Evolutionary conservation across 805 yeast genomes (phyloP).

Genomic region (Teunomyces aglyptinius): DNA sequence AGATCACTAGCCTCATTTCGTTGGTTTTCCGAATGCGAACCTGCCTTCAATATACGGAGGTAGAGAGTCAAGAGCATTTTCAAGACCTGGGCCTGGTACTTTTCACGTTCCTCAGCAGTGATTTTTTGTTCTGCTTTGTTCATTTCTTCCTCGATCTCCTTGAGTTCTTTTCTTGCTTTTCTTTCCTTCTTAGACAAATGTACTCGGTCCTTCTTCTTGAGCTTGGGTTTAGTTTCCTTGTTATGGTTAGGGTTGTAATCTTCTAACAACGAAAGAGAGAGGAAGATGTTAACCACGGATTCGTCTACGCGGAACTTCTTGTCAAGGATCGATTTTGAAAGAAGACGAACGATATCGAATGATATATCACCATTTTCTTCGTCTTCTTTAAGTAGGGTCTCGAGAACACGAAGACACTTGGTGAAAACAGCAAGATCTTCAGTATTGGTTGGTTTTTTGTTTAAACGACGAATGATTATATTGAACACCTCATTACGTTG

Average conservation of each 20-base stretch:
- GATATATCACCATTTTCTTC: constrained; percentile 76
- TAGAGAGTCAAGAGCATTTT: constrained; percentile 71
- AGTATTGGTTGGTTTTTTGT: constrained; percentile 53
- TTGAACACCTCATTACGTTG: constrained; percentile 72
- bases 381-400: constrained; percentile 72
- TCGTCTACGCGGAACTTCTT: constrained; percentile 83
- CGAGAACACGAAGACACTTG: constrained; percentile 63
- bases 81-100: constrained; percentile 78
- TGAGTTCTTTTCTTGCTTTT: constrained; percentile 82
- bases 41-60: constrained; percentile 65
- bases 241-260: constrained; percentile 70
- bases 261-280: constrained; percentile 62
- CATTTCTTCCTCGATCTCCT: constrained; percentile 86
- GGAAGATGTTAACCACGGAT: constrained; percentile 67
- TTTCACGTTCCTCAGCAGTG: constrained; percentile 83
- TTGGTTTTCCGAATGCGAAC: constrained; percentile 29
- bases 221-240: constrained; percentile 37
- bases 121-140: constrained; percentile 83
- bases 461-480: constrained; percentile 64
- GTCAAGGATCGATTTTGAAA: constrained; percentile 68
- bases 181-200: constrained; percentile 89
- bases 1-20: constrained; percentile 51
- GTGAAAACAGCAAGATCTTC: constrained; percentile 49
- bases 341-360: constrained; percentile 63
- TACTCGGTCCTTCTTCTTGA: constrained; percentile 81